These are phyloP conservation scores for Tylopilus sp. DNA, from an alignment of 768 basidiomycete genomes.

Conservation along the genomic window DNA sequence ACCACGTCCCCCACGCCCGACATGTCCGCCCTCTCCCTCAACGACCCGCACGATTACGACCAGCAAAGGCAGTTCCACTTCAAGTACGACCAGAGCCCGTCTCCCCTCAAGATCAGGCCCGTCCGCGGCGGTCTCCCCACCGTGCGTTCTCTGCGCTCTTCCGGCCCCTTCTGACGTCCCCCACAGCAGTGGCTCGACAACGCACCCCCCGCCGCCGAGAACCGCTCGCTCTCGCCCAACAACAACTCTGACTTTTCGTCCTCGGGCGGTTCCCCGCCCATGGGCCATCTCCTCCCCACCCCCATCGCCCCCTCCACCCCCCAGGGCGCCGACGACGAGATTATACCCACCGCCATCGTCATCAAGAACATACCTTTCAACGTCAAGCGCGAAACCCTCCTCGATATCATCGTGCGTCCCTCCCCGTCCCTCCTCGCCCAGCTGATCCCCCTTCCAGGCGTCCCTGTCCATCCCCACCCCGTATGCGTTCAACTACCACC, in stretches of 20 bases:
- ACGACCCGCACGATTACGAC: conserved; percentile 86
- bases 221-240: conserved; percentile 78
- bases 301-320: conserved; percentile 50
- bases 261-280: conserved; percentile 77
- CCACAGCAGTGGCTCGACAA: conserved; percentile 85
- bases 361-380: conserved; percentile 99
- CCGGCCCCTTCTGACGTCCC: conserved; percentile 27
- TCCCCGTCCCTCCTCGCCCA: background rate
- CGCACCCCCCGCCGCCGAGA: conserved; percentile 47
- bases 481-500: conserved; percentile 99
- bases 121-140: conserved; percentile 66
- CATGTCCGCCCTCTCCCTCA: conserved; percentile 73
- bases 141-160: conserved; percentile 43
- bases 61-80: conserved; percentile 69
- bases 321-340: conserved; percentile 72
- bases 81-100: conserved; percentile 65
- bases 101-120: conserved; percentile 75
- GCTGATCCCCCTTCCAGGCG: conserved; percentile 46
- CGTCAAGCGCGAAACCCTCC: conserved; percentile 92
- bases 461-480: conserved; percentile 93
- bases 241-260: conserved; percentile 90
- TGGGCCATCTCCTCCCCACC: conserved; percentile 40
- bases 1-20: conserved; percentile 75
- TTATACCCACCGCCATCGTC: conserved; percentile 98
- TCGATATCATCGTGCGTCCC: conserved; percentile 87